Base-by-base conservation (phyloP, 768 basidiomycete species). In the Piloderma croceum region DNA sequence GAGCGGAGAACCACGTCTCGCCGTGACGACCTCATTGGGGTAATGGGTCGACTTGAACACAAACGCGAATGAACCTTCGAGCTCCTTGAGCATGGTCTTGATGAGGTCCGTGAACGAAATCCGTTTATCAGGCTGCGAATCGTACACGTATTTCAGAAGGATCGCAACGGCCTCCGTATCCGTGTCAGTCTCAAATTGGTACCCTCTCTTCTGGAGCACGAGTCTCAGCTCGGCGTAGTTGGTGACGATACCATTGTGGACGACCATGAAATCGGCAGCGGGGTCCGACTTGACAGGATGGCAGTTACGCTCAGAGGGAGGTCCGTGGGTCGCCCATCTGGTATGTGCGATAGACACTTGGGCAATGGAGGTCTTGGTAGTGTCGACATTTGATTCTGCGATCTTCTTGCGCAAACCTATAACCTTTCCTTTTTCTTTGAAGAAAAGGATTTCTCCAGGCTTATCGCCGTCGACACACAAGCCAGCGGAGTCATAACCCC, bases 211-310 rank as follows among this genome's bases (percentile, higher is more conserved):
- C 65, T 93, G 87, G 42, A 99, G 77, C 39, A 99, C 91, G 50
- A 86, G 79, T 46, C 86, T 77, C 54, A 99, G 82, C 50, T 92
- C 93, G 10, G 69, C 70, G 51, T 76, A 81, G 71, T 96, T 97
- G 64, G 94, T 99, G 57, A 98, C 93, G 59, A 98, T 98, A 57
- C 96, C 96, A 54, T 99, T 98, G 76, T 99, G 96, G 20, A 99
- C 93, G 52, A 98, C 67, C 43, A 82, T 79, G 69, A 99, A 98
- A 56, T 97, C 92, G 44, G 76, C 70, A 40, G 62, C 71, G 19
- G 76, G 67, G 54, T 94, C 91, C 12, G 86, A 88, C 54, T 82
- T 82, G 54, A 96, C 79, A 39, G 96, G 96, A 63, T 99, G 96
- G 68, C 94, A 98, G 67, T 99, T 99, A 53, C 74, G 62, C 39